A percentile compares a stretch with the other conserved stretches of the same genome.
These are phyloP conservation scores for Fraxinus latifolia DNA, from an alignment of 305 asterid species.

Conservation along the genomic window DNA sequence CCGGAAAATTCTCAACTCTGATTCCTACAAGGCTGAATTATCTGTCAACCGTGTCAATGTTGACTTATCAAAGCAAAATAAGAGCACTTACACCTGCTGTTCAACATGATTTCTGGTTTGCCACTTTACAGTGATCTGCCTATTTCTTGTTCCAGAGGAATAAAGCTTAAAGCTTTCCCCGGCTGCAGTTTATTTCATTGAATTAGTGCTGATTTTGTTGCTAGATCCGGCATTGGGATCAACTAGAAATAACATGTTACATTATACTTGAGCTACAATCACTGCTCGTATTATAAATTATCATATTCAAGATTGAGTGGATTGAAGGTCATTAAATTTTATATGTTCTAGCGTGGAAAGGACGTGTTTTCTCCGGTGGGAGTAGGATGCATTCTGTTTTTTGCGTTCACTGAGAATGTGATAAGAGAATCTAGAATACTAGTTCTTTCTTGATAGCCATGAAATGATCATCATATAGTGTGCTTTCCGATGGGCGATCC, in stretches of 20 bases:
- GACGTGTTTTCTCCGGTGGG: background rate
- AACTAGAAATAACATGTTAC: background rate
- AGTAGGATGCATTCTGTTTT: background rate
- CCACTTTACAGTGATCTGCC: background rate
- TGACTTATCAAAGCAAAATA: slow-evolving; percentile 50
- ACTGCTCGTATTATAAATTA: background rate
- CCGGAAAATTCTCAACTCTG: slow-evolving; percentile 63
- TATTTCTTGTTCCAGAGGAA: background rate
- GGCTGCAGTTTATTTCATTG: background rate
- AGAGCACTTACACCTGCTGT: slow-evolving; percentile 42
- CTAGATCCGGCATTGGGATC: background rate
- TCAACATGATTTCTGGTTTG: slow-evolving; percentile 33
- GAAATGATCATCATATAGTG: background rate
- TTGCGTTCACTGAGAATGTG: background rate
- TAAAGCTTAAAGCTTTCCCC: background rate
- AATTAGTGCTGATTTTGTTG: background rate
- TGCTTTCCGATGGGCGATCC: background rate
- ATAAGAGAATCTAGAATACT: background rate
- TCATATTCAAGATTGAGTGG: background rate
- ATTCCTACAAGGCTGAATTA: slow-evolving; percentile 61
- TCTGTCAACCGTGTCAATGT: slow-evolving; percentile 48
- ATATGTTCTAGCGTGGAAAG: background rate
- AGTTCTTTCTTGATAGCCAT: background rate
- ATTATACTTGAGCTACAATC: background rate
- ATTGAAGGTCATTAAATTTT: background rate